Evolutionary conservation across 2,329 filamentous ascomycete species (phyloP), one percentile per base, ranked within the genome.

Genomic region (Colletotrichum godetiae): DNA sequence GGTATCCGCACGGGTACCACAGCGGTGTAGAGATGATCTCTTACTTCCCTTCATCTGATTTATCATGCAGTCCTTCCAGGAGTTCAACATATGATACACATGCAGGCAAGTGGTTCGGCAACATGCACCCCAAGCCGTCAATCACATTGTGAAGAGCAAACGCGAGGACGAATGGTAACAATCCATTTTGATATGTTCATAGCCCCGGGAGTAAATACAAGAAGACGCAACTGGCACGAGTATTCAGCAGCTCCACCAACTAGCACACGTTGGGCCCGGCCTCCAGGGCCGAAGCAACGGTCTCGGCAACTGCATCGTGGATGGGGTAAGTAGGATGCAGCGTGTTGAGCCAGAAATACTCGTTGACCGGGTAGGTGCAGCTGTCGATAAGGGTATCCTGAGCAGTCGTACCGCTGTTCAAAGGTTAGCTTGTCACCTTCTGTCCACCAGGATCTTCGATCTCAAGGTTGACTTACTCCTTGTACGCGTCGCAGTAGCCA

Each of bases 341-440:
- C 52, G 80, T 84, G 76, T 92, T 92, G 35, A 92, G 81, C 91
- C 90, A 92, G 76, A 92, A 87, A 78, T 92, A 92, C 80, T 92
- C 82, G 77, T 92, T 88, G 3, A 91, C 89, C 0, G 88, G 82
- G 57, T 89, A 79, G 1, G 83, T 83, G 78, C 91, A 92, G 60
- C 82, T 84, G 5, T 82, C 76, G 60, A 80, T 80, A 42, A 84
- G 79, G 4, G 82, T 85, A 64, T 87, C 80, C 49, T 78, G 77
- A 2, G 80, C 78, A 3, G 84, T 82, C 0, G 87, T 88, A 8
- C 87, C 86, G 76, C 86, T 88, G 67, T 24, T 27, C 8, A 19
- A 19, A 33, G 11, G 55, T 60, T 5, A 61, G 56, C 27, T 35
- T n/a, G 0, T 6, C 19, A 49, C 5, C 27, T 27, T 52, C 37